Evolutionary conservation across 768 basidiomycete species (phyloP), one percentile per base, ranked within the genome.

Genomic region (Mycena latifolia): DNA sequence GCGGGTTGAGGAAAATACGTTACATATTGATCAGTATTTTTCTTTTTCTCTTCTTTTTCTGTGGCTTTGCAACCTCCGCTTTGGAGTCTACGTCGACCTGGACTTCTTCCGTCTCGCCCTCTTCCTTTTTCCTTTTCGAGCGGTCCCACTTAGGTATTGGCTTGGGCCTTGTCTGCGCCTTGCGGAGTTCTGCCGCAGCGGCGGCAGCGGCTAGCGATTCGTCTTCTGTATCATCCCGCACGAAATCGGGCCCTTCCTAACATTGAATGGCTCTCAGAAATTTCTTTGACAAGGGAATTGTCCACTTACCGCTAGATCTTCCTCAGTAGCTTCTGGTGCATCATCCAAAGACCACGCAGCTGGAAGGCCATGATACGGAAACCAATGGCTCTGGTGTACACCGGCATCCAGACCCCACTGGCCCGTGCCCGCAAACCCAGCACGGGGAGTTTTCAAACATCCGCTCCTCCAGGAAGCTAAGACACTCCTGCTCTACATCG

Each of bases 331-430:
- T 3, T 45, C 41, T 9, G 41, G 41, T 4, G 41, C 55, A 45
- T 43, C 39, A 8, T 55, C 41, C 20, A 17, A n/a, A 11, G 39
- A 29, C 55, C 55, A 55, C 5, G 28, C 27, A 2, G 17, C 37
- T 0, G 27, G 54, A 41, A 55, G 39, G 15, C 27, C 25, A n/a
- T n/a, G n/a, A 28, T 66, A 71, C 20, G 64, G 70, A 61, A 56
- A 37, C 74, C 74, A 73, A 25, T 43, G 43, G 15, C 68, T 66
- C 52, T 74, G 71, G 55, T 73, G 73, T 33, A 54, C 48, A 10
- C 73, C 72, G 3, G 67, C 62, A 66, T 76, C 71, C 4, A 73
- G 55, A 9, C 75, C 75, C 72, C 75, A 76, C 37, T 71, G 72
- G 14, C 67, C 59, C 58, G 67, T 62, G 9, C 75, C 69, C 15